phyloP scores from a whole-genome alignment of 1,139 yeast genomes.

The Diutina mesorugosa region DNA sequence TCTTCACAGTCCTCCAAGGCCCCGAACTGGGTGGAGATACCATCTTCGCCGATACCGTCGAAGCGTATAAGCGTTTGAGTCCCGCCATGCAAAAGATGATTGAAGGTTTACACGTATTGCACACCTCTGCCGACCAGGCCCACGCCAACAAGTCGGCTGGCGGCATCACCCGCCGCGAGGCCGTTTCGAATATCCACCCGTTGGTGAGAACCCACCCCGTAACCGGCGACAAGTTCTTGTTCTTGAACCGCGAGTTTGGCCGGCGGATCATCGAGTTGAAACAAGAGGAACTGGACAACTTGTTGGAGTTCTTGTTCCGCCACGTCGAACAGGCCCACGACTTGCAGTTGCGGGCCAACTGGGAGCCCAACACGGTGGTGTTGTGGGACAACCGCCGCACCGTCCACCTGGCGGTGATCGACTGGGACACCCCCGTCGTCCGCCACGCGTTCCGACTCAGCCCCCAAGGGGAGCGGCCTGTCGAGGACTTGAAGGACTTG shows the following conservation, averaged over 20 bases:
- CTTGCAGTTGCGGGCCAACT: constrained; percentile 41
- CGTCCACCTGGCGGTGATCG: constrained; percentile 14
- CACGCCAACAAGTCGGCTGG: constrained; percentile 10
- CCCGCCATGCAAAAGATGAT: constrained; percentile 15
- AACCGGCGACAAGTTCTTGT: constrained; percentile 13
- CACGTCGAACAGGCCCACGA: constrained; percentile 27
- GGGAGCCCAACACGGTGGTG: constrained; percentile 32
- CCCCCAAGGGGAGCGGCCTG: constrained; percentile 42
- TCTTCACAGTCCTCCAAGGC: constrained; percentile 8
- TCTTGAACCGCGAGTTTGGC: constrained; percentile 15
- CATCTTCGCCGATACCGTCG: constrained; percentile 21
- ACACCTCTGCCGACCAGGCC: constrained; percentile 15
- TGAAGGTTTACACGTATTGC: constrained; percentile 16
- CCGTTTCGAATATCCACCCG: constrained; percentile 17
- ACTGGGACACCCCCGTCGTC: constrained; percentile 36
- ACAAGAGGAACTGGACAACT: constrained; percentile 14
- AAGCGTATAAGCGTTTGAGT: constrained; percentile 17
- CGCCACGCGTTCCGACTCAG: constrained; percentile 64
- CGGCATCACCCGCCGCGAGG: constrained; percentile 15
- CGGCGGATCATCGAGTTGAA: constrained; percentile 16
- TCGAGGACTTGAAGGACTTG: constrained; percentile 7
- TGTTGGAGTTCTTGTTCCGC: constrained; percentile 13
- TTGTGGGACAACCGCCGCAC: constrained; percentile 15
- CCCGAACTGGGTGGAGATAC: constrained; percentile 13
- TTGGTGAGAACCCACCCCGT: constrained; percentile 17